These are phyloP conservation scores for Ophiocordyceps polyrhachis-furcata DNA, from an alignment of 2,329 filamentous ascomycete species.

Conservation along the genomic window DNA sequence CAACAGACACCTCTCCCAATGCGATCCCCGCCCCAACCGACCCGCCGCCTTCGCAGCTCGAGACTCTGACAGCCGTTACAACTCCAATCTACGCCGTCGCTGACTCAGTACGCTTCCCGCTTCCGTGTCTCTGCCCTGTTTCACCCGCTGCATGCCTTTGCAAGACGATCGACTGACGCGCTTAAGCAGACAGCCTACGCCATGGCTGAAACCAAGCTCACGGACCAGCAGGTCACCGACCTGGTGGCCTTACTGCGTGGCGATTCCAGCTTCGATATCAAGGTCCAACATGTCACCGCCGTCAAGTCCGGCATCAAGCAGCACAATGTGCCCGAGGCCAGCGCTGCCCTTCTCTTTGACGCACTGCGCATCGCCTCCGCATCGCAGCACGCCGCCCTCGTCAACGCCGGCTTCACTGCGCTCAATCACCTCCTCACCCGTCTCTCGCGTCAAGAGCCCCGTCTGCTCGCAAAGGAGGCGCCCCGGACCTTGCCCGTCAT, in stretches of 20 bases:
- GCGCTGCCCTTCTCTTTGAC: conserved; percentile 60
- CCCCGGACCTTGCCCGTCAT: conserved; percentile 55
- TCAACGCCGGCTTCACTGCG: conserved; percentile 70
- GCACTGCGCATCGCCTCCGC: conserved; percentile 57
- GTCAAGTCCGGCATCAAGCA: conserved; percentile 86
- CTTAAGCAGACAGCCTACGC: neutral
- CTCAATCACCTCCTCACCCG: conserved; percentile 77
- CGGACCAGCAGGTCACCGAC: conserved; percentile 38
- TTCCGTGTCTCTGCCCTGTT: neutral
- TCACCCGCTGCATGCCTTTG: neutral
- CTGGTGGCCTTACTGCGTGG: conserved; percentile 33
- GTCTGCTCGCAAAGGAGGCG: conserved; percentile 50
- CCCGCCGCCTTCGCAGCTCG: neutral
- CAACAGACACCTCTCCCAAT: neutral
- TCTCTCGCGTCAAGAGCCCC: conserved; percentile 67
- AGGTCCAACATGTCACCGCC: conserved; percentile 50
- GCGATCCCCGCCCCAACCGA: neutral
- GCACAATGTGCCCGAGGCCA: conserved; percentile 64
- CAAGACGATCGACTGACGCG: neutral
- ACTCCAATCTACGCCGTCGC: neutral
- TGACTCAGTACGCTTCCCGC: neutral
- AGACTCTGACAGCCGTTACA: neutral
- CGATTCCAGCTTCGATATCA: conserved; percentile 49
- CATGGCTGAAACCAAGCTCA: conserved; percentile 36
- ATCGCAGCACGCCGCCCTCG: conserved; percentile 59